Conservation (phyloP, 2,329 filamentous ascomycete genomes). For the Trichoderma semiorbis region DNA sequence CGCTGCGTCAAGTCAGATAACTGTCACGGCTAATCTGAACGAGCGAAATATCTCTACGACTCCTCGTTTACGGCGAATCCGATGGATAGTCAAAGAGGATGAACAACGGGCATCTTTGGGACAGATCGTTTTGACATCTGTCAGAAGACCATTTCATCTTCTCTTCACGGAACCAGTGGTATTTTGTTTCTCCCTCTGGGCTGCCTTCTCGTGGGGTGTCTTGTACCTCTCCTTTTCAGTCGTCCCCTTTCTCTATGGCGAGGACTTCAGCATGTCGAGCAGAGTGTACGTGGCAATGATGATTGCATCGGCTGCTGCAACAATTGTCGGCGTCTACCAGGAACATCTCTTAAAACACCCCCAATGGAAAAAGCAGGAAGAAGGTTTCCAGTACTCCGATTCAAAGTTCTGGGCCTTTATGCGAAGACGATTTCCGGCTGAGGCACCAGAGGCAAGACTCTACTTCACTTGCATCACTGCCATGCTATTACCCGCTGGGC, state of each 20-base stretch:
- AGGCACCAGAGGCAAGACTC: conserved; percentile 70
- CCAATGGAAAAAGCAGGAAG: conserved; percentile 30
- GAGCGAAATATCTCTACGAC: not conserved
- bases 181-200: conserved; percentile 87
- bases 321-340: conserved; percentile 66
- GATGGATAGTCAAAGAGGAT: conserved; percentile 78
- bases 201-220: conserved; percentile 83
- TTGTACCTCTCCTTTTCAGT: conserved; percentile 82
- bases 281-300: conserved; percentile 72
- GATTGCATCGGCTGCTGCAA: conserved; percentile 63
- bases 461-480: conserved; percentile 81
- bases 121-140: conserved; percentile 69
- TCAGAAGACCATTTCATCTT: conserved; percentile 74
- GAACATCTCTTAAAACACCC: conserved; percentile 58
- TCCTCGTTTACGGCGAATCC: conserved; percentile 48
- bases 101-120: conserved; percentile 67
- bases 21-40: conserved; percentile 20
- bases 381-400: conserved; percentile 24
- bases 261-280: conserved; percentile 62
- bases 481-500: conserved; percentile 69
- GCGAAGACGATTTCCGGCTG: conserved; percentile 44
- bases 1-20: conserved; percentile 21
- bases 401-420: conserved; percentile 45
- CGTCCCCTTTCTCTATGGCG: conserved; percentile 72
- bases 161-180: conserved; percentile 74